These are phyloP conservation scores for Alliaria petiolata DNA, from an alignment of 345 rosid species.

Conservation along the genomic window DNA sequence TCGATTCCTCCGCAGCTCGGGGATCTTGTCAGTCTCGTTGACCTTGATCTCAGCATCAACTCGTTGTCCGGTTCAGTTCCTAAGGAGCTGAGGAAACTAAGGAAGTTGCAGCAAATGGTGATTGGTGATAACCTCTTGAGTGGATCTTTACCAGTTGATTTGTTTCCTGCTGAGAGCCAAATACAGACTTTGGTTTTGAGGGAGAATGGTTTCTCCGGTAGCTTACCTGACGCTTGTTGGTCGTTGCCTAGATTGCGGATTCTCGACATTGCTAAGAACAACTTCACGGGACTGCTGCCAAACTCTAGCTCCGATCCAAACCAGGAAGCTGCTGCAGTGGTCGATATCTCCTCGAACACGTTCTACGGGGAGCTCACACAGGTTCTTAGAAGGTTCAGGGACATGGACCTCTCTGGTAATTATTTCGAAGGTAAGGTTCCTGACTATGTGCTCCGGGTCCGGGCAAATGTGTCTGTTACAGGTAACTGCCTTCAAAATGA, in stretches of 20 bases:
- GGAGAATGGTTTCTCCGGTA: slow-evolving; percentile 55
- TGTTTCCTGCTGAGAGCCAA: slow-evolving; percentile 49
- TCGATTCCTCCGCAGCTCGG: slow-evolving; percentile 72
- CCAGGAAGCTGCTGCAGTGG: slow-evolving; percentile 29
- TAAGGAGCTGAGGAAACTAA: slow-evolving; percentile 49
- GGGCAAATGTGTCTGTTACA: slow-evolving; percentile 46
- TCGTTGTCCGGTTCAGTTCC: slow-evolving; percentile 70
- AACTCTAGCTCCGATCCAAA: slow-evolving; percentile 36
- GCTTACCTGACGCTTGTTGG: slow-evolving; percentile 53
- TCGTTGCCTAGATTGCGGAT: slow-evolving; percentile 49
- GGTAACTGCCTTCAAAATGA: slow-evolving; percentile 70
- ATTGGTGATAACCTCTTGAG: slow-evolving; percentile 53
- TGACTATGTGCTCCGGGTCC: slow-evolving; percentile 31
- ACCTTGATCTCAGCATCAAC: slow-evolving; percentile 87
- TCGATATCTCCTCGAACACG: slow-evolving; percentile 68
- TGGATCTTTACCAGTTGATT: slow-evolving; percentile 53
- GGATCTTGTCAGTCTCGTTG: slow-evolving; percentile 53
- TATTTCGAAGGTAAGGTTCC: slow-evolving; percentile 85
- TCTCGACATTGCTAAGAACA: slow-evolving; percentile 73
- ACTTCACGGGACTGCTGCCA: slow-evolving; percentile 67
- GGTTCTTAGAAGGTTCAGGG: slow-evolving; percentile 46
- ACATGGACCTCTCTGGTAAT: slow-evolving; percentile 60
- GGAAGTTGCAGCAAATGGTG: slow-evolving; percentile 53
- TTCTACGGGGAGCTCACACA: slow-evolving; percentile 66
- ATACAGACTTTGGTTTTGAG: slow-evolving; percentile 56